phyloP scores from a whole-genome alignment of 768 basidiomycete genomes.

The Myochromella boudieri region DNA sequence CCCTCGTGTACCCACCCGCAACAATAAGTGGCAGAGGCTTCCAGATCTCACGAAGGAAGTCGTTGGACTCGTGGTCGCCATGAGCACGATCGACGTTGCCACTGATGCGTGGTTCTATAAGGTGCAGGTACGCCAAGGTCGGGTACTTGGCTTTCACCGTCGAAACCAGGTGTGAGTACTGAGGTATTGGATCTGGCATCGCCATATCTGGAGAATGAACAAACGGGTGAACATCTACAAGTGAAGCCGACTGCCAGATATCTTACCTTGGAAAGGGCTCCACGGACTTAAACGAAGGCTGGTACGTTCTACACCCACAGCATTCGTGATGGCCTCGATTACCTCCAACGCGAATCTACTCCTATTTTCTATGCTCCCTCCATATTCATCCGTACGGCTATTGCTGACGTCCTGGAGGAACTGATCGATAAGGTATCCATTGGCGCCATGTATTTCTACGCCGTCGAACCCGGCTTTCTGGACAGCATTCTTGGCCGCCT shows the following conservation, averaged over 20 bases:
- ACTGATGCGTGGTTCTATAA: constrained; percentile 14
- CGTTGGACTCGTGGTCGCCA: constrained; percentile 7
- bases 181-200: constrained; percentile 38
- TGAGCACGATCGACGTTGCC: not conserved
- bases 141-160: constrained; percentile 40
- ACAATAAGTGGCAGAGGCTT: constrained; percentile 23
- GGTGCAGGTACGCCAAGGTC: constrained; percentile 8
- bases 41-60: constrained; percentile 12
- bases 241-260: too few relatives aligned
- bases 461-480: constrained; percentile 68
- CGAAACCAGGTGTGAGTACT: constrained; percentile 49
- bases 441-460: constrained; percentile 45
- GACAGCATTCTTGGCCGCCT: constrained; percentile 57
- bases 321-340: constrained; percentile 46
- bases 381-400: constrained; percentile 62
- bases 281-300: constrained; percentile 62
- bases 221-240: too few relatives aligned
- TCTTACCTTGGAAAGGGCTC: constrained; percentile 38
- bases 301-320: constrained; percentile 53
- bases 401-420: constrained; percentile 62
- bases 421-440: constrained; percentile 56
- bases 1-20: constrained; percentile 35
- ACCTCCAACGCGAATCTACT: constrained; percentile 57
- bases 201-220: constrained; percentile 1
- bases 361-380: constrained; percentile 64